A percentile compares a stretch with the other conserved stretches of the same genome.
Evolutionary conservation across 495 filamentous ascomycete genomes (phyloP).

Genomic region (Aspergillus cristatus): DNA sequence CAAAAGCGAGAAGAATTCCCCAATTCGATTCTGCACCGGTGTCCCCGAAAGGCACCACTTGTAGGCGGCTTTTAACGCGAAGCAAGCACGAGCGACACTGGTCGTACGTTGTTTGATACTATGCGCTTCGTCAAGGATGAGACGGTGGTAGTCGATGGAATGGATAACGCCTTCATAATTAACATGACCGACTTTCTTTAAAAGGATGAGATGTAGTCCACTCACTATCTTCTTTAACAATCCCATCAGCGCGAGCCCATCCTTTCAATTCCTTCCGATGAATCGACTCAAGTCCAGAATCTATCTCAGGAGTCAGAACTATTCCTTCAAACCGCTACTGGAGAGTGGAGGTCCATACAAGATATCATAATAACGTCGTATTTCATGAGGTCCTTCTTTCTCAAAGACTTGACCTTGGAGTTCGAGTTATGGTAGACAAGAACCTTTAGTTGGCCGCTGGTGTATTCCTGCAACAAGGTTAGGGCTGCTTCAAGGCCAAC

Average conservation of each 20-base stretch:
- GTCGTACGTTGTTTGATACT: slow-evolving; percentile 86
- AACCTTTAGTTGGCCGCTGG: slow-evolving; percentile 78
- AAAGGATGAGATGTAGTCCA: neutral
- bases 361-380: slow-evolving; percentile 95
- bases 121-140: slow-evolving; percentile 94
- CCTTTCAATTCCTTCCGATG: slow-evolving; percentile 90
- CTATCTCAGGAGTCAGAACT: slow-evolving; percentile 18
- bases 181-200: slow-evolving; percentile 1
- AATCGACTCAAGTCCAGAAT: slow-evolving; percentile 85
- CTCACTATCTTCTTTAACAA: slow-evolving; percentile 70
- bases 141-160: slow-evolving; percentile 74
- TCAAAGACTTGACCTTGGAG: slow-evolving; percentile 64
- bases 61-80: slow-evolving; percentile 73
- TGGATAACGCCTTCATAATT: slow-evolving; percentile 53
- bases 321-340: too few species aligned
- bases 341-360: too few species aligned
- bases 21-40: slow-evolving; percentile 91
- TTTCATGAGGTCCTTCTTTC: slow-evolving; percentile 60
- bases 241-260: slow-evolving; percentile 64
- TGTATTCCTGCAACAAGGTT: slow-evolving; percentile 52
- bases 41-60: slow-evolving; percentile 96
- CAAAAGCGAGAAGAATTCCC: slow-evolving; percentile 91
- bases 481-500: neutral
- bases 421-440: slow-evolving; percentile 86
- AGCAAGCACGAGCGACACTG: slow-evolving; percentile 89